Evolutionary conservation across 306 rosid genomes (phyloP), one percentile per base, ranked within the genome.

Genomic region (Amphicarpaea edgeworthii): DNA sequence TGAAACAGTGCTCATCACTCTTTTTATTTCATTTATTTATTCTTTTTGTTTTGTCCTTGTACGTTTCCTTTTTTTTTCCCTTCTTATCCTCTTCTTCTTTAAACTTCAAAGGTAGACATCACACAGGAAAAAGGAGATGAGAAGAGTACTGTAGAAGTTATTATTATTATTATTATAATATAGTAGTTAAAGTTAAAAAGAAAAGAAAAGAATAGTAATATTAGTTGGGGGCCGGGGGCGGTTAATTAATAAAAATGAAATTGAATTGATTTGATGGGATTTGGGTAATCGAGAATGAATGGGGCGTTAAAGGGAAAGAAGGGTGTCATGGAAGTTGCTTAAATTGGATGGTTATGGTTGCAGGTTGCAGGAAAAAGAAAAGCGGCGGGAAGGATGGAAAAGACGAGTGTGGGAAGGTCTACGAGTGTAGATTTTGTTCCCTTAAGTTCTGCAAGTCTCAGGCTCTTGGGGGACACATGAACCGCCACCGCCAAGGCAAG

Each of bases 401-500:
- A 80, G 98, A 89, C 5, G 95, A 93, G 81, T 58, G 85, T 57
- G 97, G 96, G 85, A 95, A 92, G 85, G 97, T 95, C 55, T 95
- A 92, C 7, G 97, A 95, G 81, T 95, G 99, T 86, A 90, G 99
- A 86, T 95, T 95, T 87, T 95, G 99, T 88, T 95, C 97, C 89
- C 99, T 92, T 72, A 95, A 92, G 90, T 95, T 95, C 90, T 95
- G 97, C 90, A 95, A 95, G 70, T 95, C 97, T 54, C 99, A 95
- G 90, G 99, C 99, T 66, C 97, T 95, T 24, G 99, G 99, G 72
- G 99, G 99, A 81, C 99, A 95, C 89, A 95, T 95, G 99, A 95
- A 95, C 87, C 98, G 98, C 81, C 98, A 95, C 78, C 97, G 98
- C 75, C 98, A 95, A 95, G 98, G 98, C 86, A 87, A 75, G 83